Conservation (phyloP, 257 asterid species). For the Capsicum rhomboideum region DNA sequence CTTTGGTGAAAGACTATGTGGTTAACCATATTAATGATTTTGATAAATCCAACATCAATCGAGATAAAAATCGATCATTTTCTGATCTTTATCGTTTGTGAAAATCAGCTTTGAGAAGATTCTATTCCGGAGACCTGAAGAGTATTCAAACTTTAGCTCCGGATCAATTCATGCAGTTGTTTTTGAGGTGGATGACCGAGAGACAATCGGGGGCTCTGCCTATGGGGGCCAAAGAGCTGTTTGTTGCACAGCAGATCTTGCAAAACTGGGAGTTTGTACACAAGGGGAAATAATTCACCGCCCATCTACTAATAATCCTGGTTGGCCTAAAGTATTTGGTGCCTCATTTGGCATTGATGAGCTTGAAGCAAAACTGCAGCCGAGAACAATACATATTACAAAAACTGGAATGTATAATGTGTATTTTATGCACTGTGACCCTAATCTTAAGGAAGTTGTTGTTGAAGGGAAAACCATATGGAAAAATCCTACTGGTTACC, state of each 20-base stretch:
- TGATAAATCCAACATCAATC: neutral
- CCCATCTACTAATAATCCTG: constrained; percentile 59
- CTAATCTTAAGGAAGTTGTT: constrained; percentile 55
- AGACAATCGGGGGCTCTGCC: constrained; percentile 87
- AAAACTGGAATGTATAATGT: constrained; percentile 93
- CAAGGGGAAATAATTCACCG: constrained; percentile 76
- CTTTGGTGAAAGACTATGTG: no score
- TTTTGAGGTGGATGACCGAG: constrained; percentile 90
- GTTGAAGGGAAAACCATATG: constrained; percentile 82
- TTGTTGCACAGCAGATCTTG: constrained; percentile 85
- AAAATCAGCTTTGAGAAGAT: constrained; percentile 66
- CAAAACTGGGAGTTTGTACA: constrained; percentile 85
- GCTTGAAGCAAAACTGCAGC: constrained; percentile 42
- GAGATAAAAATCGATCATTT: neutral
- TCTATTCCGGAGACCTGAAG: constrained; percentile 63
- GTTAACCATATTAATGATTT: no score
- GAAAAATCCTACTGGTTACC: constrained; percentile 88
- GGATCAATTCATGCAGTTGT: constrained; percentile 59
- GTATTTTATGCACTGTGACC: constrained; percentile 87
- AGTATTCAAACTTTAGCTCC: constrained; percentile 65
- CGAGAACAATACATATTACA: constrained; percentile 60
- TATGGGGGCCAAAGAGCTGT: constrained; percentile 97
- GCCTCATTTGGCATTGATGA: constrained; percentile 52
- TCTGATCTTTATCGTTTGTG: neutral
- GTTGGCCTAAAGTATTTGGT: constrained; percentile 84